These are phyloP conservation scores for Arabidopsis hybrid DNA, from an alignment of 441 rosid genomes.

Conservation along the genomic window DNA sequence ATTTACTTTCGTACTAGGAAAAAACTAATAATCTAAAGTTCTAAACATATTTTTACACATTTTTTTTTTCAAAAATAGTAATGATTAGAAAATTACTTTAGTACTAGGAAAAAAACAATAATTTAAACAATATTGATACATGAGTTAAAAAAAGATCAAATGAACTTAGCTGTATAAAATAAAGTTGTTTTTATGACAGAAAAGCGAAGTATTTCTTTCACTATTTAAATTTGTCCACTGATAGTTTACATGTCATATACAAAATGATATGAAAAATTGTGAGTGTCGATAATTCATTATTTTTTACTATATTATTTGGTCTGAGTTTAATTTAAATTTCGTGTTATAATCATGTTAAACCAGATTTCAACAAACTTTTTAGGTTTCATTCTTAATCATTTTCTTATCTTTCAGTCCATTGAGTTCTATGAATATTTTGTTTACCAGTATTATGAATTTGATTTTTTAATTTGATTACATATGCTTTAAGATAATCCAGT, in stretches of 20 bases:
- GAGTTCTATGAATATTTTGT: too few species aligned
- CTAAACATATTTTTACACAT: neutral
- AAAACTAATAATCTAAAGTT: neutral
- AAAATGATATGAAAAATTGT: neutral
- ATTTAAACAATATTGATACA: neutral
- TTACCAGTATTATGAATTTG: neutral
- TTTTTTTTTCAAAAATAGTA: neutral
- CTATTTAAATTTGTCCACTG: too few species aligned
- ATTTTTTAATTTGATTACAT: neutral
- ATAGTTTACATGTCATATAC: neutral
- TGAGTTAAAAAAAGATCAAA: neutral
- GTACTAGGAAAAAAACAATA: neutral
- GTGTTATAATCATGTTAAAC: neutral
- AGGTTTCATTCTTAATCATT: neutral
- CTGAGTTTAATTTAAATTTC: neutral
- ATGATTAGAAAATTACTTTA: conserved; percentile 12
- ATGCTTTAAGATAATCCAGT: too few species aligned
- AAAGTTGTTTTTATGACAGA: neutral
- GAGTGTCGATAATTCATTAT: neutral
- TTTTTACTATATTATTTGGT: neutral
- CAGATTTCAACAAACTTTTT: neutral
- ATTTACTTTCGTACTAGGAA: conserved; percentile 1
- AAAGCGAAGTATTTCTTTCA: neutral
- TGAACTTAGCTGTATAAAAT: neutral
- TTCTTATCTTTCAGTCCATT: neutral